A percentile compares a stretch with the other conserved stretches of the same genome.
Evolutionary conservation across 2,329 filamentous ascomycete species (phyloP).

Genomic region (Colletotrichum euphorbiae): DNA sequence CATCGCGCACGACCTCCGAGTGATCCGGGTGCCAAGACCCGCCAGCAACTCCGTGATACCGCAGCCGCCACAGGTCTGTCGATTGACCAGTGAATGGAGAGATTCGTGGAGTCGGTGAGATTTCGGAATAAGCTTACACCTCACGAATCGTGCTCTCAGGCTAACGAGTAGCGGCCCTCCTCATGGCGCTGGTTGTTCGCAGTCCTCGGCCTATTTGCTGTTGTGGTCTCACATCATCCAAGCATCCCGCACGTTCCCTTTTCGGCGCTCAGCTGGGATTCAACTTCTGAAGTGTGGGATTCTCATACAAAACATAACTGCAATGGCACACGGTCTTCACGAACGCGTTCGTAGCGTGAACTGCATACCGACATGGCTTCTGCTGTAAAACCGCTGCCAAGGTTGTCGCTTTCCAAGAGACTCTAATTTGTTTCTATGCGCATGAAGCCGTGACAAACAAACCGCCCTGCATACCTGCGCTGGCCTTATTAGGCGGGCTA

Average conservation of each 20-base stretch:
- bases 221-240: constrained; percentile 36
- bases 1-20: constrained; percentile 33
- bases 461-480: not conserved
- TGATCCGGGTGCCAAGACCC: constrained; percentile 38
- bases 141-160: constrained; percentile 17
- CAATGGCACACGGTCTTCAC: not conserved
- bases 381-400: constrained; percentile 1
- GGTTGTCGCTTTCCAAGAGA: constrained; percentile 2
- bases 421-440: constrained; percentile 25
- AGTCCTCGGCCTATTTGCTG: constrained; percentile 1
- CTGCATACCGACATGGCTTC: constrained; percentile 28
- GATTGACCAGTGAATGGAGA: constrained; percentile 10
- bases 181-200: not conserved
- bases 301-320: constrained; percentile 21
- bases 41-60: constrained; percentile 30
- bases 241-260: constrained; percentile 30
- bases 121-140: constrained; percentile 33
- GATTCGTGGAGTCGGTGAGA: constrained; percentile 23
- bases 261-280: constrained; percentile 2
- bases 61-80: constrained; percentile 17
- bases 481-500: not conserved
- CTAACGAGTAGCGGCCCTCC: constrained; percentile 2
- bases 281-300: constrained; percentile 7
- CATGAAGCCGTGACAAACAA: constrained; percentile 33
- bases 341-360: constrained; percentile 4